Conservation (phyloP, 164 flowering plant species). For the Stephania japonica region DNA sequence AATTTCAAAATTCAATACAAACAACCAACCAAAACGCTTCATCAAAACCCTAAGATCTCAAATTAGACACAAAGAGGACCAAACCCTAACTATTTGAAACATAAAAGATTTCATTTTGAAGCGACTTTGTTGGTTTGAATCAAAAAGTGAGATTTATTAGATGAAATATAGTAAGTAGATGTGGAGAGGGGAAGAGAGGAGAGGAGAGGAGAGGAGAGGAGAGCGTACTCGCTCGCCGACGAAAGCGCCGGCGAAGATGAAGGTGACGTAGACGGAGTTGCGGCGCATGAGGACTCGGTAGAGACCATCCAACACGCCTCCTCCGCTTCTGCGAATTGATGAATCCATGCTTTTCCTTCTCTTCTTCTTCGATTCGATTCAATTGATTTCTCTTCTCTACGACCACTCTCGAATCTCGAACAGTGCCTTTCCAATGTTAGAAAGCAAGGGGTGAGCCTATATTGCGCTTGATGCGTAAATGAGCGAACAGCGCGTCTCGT, state of each 20-base stretch:
- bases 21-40: not conserved
- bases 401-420: too few species aligned
- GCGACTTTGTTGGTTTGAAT: not conserved
- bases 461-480: too few species aligned
- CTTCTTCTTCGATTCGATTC: too few species aligned
- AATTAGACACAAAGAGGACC: not conserved
- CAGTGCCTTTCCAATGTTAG: too few species aligned
- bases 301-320: slow-evolving; percentile 52
- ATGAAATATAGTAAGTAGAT: not conserved
- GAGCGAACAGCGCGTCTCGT: too few species aligned
- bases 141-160: not conserved
- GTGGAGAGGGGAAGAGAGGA: not conserved
- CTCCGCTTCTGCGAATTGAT: slow-evolving; percentile 35
- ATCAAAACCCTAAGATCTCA: not conserved
- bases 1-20: not conserved
- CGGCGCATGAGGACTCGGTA: slow-evolving; percentile 76
- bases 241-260: slow-evolving; percentile 75
- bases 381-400: too few species aligned
- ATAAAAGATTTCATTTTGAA: not conserved
- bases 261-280: slow-evolving; percentile 73
- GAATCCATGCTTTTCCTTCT: slow-evolving; percentile 27
- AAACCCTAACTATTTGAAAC: not conserved
- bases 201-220: not conserved
- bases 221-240: slow-evolving; percentile 61
- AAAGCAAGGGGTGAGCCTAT: too few species aligned